Evolutionary conservation across 768 basidiomycete genomes (phyloP).

Genomic region (Lactarius evosmus): DNA sequence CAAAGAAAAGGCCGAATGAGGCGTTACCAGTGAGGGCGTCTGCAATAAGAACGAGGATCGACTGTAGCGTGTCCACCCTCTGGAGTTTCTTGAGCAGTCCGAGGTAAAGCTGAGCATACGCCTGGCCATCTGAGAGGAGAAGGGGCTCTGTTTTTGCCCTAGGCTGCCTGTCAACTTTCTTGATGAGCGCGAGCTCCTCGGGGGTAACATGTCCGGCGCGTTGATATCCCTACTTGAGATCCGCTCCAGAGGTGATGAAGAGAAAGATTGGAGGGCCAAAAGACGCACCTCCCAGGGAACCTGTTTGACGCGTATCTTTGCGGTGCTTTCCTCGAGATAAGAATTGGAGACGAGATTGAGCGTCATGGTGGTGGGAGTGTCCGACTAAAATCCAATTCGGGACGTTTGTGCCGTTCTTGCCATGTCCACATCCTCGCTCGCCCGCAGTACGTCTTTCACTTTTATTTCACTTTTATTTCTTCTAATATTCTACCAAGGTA

Average conservation of each 20-base stretch:
- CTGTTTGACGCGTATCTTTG: conserved; percentile 84
- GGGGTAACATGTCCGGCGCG: conserved; percentile 85
- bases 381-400: conserved; percentile 12
- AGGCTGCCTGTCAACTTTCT: conserved; percentile 84
- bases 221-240: conserved; percentile 75
- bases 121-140: conserved; percentile 74
- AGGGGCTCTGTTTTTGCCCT: conserved; percentile 70
- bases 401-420: neutral
- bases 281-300: conserved; percentile 91
- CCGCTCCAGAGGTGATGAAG: neutral
- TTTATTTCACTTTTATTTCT: neutral
- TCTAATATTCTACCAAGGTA: neutral
- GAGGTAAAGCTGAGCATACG: conserved; percentile 87
- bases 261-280: neutral
- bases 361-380: conserved; percentile 53
- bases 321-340: conserved; percentile 82
- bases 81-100: conserved; percentile 83
- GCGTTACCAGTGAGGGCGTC: conserved; percentile 79
- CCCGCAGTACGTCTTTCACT: neutral
- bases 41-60: conserved; percentile 78
- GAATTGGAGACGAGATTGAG: conserved; percentile 73
- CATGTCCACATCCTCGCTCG: conserved; percentile 6
- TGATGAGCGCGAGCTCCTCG: conserved; percentile 84
- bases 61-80: conserved; percentile 84
- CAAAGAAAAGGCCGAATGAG: neutral